A percentile compares a stretch with the other conserved stretches of the same genome.
Evolutionary conservation across 345 rosid genomes (phyloP).

Genomic region (Melastoma malabathricum): DNA sequence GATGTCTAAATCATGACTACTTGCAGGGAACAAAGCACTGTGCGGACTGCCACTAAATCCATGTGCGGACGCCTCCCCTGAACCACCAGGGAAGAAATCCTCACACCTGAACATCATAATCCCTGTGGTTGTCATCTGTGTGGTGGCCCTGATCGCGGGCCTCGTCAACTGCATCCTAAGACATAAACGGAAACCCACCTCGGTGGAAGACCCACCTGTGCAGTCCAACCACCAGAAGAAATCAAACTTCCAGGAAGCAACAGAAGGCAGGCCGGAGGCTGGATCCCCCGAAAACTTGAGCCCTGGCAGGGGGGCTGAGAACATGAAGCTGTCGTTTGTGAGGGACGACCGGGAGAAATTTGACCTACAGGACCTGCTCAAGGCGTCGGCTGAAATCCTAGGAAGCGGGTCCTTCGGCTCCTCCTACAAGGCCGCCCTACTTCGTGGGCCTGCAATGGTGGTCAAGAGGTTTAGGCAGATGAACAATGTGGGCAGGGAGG

Average conservation of each 20-base stretch:
- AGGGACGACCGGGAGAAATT: slow-evolving; percentile 40
- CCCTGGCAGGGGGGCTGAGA: slow-evolving; percentile 14
- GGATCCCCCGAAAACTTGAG: no score
- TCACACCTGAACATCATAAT: slow-evolving; percentile 19
- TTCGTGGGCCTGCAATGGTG: slow-evolving; percentile 42
- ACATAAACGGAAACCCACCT: no score
- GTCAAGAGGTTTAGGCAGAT: slow-evolving; percentile 72
- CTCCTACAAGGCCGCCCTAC: slow-evolving; percentile 57
- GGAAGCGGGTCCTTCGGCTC: slow-evolving; percentile 77
- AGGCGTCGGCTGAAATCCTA: slow-evolving; percentile 67
- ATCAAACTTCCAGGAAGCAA: slow-evolving; percentile 9
- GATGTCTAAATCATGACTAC: background rate
- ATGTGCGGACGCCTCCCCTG: slow-evolving; percentile 17
- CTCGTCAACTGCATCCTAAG: no score
- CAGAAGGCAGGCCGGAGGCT: no score
- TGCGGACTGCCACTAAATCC: slow-evolving; percentile 58
- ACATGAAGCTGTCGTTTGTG: slow-evolving; percentile 38
- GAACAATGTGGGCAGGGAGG: slow-evolving; percentile 40
- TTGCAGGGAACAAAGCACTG: slow-evolving; percentile 44
- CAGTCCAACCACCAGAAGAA: background rate
- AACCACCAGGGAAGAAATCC: slow-evolving; percentile 19
- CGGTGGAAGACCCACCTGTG: no score
- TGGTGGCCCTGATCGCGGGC: slow-evolving; percentile 4
- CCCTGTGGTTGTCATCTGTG: slow-evolving; percentile 9
- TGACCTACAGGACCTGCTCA: slow-evolving; percentile 60